Percentiles rank a stretch among this genome's conserved stretches.
phyloP scores from a whole-genome alignment of 148 eudicot species.

The Silene latifolia region DNA sequence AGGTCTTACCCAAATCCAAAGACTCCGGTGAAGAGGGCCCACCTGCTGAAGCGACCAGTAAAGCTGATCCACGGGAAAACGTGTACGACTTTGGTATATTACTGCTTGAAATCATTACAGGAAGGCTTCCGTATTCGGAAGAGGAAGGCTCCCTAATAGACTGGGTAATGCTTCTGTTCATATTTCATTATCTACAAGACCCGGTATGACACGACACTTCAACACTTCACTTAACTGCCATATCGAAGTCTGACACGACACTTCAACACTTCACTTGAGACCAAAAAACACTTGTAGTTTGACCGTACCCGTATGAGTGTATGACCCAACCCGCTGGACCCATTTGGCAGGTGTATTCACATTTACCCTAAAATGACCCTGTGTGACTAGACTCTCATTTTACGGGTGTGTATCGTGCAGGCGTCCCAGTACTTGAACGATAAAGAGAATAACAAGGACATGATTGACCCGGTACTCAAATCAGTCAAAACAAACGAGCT shows the following conservation, averaged over 20 bases:
- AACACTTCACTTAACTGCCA: not conserved
- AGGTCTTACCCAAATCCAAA: constrained; percentile 33
- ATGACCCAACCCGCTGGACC: too few species aligned
- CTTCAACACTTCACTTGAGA: too few species aligned
- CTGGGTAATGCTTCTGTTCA: constrained; percentile 44
- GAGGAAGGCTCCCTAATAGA: constrained; percentile 57
- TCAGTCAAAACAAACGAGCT: constrained; percentile 64
- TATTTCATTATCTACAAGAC: not conserved
- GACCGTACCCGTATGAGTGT: too few species aligned
- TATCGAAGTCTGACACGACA: too few species aligned
- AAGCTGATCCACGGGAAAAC: constrained; percentile 49
- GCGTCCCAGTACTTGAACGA: constrained; percentile 49
- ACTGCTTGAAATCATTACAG: constrained; percentile 78
- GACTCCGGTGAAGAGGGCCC: constrained; percentile 32
- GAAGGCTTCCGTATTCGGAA: constrained; percentile 58
- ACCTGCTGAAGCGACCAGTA: constrained; percentile 33
- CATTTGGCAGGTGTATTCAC: too few species aligned
- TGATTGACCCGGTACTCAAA: constrained; percentile 62
- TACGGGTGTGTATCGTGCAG: constrained; percentile 26
- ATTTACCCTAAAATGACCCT: too few species aligned
- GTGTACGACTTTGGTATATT: constrained; percentile 67
- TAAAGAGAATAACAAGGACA: constrained; percentile 27
- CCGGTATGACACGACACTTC: too few species aligned
- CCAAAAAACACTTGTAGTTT: too few species aligned
- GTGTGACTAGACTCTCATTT: too few species aligned